phyloP scores from a whole-genome alignment of 1,139 yeast species.

The Suhomyces terraborum region DNA sequence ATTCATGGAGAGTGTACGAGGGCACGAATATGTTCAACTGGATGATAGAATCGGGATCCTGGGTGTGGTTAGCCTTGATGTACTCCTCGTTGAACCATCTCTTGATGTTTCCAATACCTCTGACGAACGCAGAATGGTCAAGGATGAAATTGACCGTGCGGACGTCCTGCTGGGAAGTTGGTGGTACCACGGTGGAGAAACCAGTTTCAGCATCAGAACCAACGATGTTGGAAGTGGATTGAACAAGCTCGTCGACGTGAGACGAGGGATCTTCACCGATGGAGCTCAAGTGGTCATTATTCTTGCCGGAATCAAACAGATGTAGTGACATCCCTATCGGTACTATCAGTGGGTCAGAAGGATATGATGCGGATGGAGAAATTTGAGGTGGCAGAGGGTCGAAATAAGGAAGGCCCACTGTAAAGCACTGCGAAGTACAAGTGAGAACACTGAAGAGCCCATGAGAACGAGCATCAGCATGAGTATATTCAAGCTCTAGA shows the following conservation, averaged over 20 bases:
- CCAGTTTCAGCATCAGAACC: not conserved
- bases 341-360: too few species aligned
- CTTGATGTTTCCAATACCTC: conserved; percentile 61
- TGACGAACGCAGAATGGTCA: conserved; percentile 60
- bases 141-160: conserved; percentile 43
- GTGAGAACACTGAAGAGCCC: too few species aligned
- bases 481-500: too few species aligned
- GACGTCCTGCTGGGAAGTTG: too few species aligned
- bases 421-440: too few species aligned
- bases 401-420: too few species aligned
- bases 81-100: conserved; percentile 53
- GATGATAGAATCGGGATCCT: conserved; percentile 20
- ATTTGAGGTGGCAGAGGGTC: not conserved
- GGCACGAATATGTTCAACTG: conserved; percentile 47
- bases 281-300: conserved; percentile 3
- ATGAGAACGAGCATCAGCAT: too few species aligned
- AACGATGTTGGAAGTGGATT: not conserved
- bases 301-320: conserved; percentile 12
- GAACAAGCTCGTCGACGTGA: conserved; percentile 10
- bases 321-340: conserved; percentile 10
- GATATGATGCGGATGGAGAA: not conserved
- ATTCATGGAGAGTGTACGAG: conserved; percentile 56
- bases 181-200: not conserved
- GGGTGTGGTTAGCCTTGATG: conserved; percentile 26
- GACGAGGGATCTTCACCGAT: conserved; percentile 1